Conservation (phyloP, 495 filamentous ascomycete species). For the Neurospora sp. region DNA sequence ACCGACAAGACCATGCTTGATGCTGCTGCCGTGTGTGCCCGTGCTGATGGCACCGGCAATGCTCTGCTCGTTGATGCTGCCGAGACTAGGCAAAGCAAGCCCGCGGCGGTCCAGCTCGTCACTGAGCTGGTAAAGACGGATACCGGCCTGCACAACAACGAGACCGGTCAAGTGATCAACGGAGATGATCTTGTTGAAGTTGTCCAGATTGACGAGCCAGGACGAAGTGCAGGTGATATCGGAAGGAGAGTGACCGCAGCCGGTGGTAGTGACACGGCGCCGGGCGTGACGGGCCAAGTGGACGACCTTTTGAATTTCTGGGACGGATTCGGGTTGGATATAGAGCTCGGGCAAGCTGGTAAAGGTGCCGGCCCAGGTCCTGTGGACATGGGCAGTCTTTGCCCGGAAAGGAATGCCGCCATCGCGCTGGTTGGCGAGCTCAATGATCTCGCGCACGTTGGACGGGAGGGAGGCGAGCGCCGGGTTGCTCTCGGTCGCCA, state of each 20-base stretch:
- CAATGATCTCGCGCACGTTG: conserved; percentile 12
- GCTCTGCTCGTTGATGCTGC: conserved; percentile 90
- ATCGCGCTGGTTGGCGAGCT: conserved; percentile 4
- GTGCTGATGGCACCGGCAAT: conserved; percentile 89
- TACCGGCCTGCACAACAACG: conserved; percentile 75
- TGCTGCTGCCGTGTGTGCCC: conserved; percentile 82
- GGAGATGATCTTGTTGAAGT: conserved; percentile 59
- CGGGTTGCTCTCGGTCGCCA: conserved; percentile 5
- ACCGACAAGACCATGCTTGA: conserved; percentile 73
- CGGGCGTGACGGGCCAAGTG: conserved; percentile 72
- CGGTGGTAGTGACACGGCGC: conserved; percentile 67
- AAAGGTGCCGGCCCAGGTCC: conserved; percentile 96
- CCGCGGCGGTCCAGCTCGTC: conserved; percentile 58
- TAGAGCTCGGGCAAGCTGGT: conserved; percentile 80
- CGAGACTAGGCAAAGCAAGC: conserved; percentile 76
- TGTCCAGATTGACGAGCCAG: conserved; percentile 91
- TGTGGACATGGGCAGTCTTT: conserved; percentile 58
- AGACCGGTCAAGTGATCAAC: conserved; percentile 52
- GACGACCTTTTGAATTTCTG: conserved; percentile 75
- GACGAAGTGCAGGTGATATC: conserved; percentile 87
- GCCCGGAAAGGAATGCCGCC: conserved; percentile 64
- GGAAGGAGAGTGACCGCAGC: conserved; percentile 83
- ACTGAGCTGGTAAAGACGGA: conserved; percentile 63
- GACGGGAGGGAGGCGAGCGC: conserved; percentile 9
- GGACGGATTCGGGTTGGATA: conserved; percentile 64